A percentile compares a stretch with the other conserved stretches of the same genome.
Evolutionary conservation across 208 protist species (phyloP).

Genomic region (Wallacemonas sp.): DNA sequence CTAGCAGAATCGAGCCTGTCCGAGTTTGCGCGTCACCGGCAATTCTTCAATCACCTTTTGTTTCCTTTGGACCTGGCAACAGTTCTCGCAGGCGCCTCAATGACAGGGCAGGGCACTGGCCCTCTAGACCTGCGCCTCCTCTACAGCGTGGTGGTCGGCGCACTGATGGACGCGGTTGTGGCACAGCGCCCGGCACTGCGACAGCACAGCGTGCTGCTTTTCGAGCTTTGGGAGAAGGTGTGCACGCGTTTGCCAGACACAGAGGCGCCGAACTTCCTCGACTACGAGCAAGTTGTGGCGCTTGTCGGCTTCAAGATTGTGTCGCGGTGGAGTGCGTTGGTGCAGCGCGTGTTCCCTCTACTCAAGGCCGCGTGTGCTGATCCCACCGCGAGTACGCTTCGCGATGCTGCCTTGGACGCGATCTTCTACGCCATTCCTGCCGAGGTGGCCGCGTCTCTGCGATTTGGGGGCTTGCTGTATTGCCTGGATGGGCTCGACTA

Average conservation of each 20-base stretch:
- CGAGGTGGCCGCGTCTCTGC: slow-evolving; percentile 52
- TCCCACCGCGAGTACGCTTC: slow-evolving; percentile 22
- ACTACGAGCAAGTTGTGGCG: slow-evolving; percentile 28
- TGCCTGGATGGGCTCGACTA: slow-evolving; percentile 47
- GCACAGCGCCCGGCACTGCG: slow-evolving; percentile 59
- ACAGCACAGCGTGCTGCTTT: slow-evolving; percentile 27
- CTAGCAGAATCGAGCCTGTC: slow-evolving; percentile 25
- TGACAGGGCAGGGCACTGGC: not conserved
- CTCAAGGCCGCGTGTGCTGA: slow-evolving; percentile 39
- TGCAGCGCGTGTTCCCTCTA: slow-evolving; percentile 30
- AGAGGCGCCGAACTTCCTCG: slow-evolving; percentile 30
- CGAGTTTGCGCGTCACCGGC: slow-evolving; percentile 22
- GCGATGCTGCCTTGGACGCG: slow-evolving; percentile 50
- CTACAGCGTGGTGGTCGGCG: slow-evolving; percentile 50
- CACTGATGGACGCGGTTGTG: slow-evolving; percentile 58
- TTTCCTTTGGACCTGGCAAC: slow-evolving; percentile 52
- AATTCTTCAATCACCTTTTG: slow-evolving; percentile 42
- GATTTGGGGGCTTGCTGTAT: slow-evolving; percentile 61
- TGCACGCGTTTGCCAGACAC: slow-evolving; percentile 11
- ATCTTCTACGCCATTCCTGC: slow-evolving; percentile 52
- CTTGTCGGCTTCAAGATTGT: slow-evolving; percentile 45
- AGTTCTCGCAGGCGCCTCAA: not conserved
- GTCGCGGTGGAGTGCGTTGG: slow-evolving; percentile 48
- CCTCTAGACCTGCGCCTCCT: slow-evolving; percentile 36
- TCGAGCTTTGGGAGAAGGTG: slow-evolving; percentile 67